A percentile compares a stretch with the other conserved stretches of the same genome.
Conservation (phyloP, 2,329 filamentous ascomycete species). For the Phialophora macrospora region DNA sequence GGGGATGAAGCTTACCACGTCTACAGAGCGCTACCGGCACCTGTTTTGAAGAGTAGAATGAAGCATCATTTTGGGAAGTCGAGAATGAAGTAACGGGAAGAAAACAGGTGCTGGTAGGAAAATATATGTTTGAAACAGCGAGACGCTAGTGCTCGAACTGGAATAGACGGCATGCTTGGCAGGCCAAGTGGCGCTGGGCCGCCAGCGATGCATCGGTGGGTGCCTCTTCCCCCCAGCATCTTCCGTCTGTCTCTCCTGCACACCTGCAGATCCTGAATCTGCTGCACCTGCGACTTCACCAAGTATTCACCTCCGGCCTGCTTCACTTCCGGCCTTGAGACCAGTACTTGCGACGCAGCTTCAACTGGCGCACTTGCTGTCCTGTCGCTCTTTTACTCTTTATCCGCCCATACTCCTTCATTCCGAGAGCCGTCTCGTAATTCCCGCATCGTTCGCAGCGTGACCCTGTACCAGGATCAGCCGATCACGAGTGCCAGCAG, state of each 20-base stretch:
- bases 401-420: neutral
- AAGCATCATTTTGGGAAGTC: neutral
- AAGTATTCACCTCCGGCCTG: slow-evolving; percentile 7
- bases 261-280: slow-evolving; percentile 25
- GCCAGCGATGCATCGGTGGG: slow-evolving; percentile 6
- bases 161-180: slow-evolving; percentile 11
- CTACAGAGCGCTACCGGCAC: neutral
- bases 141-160: slow-evolving; percentile 8
- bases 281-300: slow-evolving; percentile 16
- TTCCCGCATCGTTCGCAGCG: slow-evolving; percentile 9
- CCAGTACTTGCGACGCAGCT: neutral
- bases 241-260: slow-evolving; percentile 45
- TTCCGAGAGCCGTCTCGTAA: slow-evolving; percentile 6
- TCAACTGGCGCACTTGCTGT: slow-evolving; percentile 14
- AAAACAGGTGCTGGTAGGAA: neutral
- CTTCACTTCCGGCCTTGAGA: neutral
- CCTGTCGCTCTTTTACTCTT: slow-evolving; percentile 18
- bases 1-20: slow-evolving; percentile 16
- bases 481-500: slow-evolving; percentile 14
- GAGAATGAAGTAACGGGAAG: neutral
- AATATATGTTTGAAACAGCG: slow-evolving; percentile 12
- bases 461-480: slow-evolving; percentile 7
- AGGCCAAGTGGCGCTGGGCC: slow-evolving; percentile 1
- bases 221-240: slow-evolving; percentile 14
- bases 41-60: neutral